Conservation (phyloP, 1,139 yeast genomes). For the Yamadazyma kanchanaburiensis region DNA sequence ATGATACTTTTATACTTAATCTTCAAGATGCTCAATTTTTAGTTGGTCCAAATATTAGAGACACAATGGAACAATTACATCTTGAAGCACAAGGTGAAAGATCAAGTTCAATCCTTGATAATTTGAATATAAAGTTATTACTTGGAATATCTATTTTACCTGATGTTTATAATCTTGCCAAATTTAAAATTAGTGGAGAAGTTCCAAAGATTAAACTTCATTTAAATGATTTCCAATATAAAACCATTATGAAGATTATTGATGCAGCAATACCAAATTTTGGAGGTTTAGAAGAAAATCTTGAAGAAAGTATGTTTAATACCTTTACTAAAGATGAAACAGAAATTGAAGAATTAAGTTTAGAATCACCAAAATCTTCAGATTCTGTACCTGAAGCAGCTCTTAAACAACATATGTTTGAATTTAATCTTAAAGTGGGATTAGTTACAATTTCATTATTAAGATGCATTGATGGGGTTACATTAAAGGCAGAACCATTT, state of each 20-base stretch:
- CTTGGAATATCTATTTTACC: conserved; percentile 85
- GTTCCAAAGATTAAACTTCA: conserved; percentile 73
- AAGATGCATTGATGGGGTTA: conserved; percentile 61
- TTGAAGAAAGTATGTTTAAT: conserved; percentile 31
- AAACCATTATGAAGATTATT: conserved; percentile 74
- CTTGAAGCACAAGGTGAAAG: conserved; percentile 30
- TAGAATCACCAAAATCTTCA: conserved; percentile 1
- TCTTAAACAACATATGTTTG: conserved; percentile 57
- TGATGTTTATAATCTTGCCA: conserved; percentile 70
- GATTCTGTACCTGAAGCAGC: conserved; percentile 15
- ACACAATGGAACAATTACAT: conserved; percentile 70
- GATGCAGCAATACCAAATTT: conserved; percentile 68
- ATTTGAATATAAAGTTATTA: conserved; percentile 66
- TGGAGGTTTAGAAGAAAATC: conserved; percentile 25
- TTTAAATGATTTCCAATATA: conserved; percentile 86
- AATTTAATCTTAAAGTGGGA: conserved; percentile 67
- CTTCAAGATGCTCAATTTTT: conserved; percentile 86
- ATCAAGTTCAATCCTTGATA: conserved; percentile 65
- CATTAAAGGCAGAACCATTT: conserved; percentile 63
- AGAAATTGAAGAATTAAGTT: conserved; percentile 16
- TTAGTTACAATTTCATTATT: conserved; percentile 59
- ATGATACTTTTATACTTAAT: conserved; percentile 76
- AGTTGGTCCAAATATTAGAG: conserved; percentile 77
- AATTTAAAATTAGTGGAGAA: conserved; percentile 70
- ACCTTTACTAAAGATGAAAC: conserved; percentile 26